phyloP scores from a whole-genome alignment of 768 basidiomycete genomes.

The Suillus cothurnatus region DNA sequence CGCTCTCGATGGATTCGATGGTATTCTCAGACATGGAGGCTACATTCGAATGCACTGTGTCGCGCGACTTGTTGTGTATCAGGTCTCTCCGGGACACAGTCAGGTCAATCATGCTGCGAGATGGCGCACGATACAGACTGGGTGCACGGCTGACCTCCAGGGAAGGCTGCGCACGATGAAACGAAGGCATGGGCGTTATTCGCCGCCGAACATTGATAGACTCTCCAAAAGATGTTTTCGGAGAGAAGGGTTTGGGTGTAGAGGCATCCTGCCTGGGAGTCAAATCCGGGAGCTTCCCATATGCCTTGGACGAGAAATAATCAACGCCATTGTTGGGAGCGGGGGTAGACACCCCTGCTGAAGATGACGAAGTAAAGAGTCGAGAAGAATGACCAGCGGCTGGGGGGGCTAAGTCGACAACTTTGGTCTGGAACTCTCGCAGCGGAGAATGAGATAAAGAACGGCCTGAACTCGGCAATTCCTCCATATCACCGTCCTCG shows the following conservation, averaged over 20 bases:
- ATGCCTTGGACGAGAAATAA: conserved; percentile 12
- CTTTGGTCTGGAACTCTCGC: conserved; percentile 16
- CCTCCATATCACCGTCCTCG: conserved; percentile 33
- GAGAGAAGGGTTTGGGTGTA: conserved; percentile 21
- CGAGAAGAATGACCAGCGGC: conserved; percentile 10
- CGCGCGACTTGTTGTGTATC: conserved; percentile 19
- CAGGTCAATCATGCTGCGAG: conserved; percentile 67
- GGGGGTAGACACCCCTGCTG: not conserved
- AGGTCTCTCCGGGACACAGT: conserved; percentile 30
- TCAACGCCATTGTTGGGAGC: conserved; percentile 7
- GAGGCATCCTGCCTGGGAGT: conserved; percentile 15
- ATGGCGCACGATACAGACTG: conserved; percentile 58
- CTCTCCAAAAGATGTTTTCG: conserved; percentile 15
- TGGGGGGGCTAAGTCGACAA: conserved; percentile 4
- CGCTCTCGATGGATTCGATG: conserved; percentile 22
- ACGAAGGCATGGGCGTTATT: conserved; percentile 10
- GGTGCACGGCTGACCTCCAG: conserved; percentile 31
- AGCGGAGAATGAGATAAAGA: conserved; percentile 11
- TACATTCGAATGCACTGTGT: conserved; percentile 14
- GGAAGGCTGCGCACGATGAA: conserved; percentile 11
- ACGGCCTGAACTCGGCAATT: conserved; percentile 23
- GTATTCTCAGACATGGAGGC: conserved; percentile 18
- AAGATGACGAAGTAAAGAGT: conserved; percentile 5
- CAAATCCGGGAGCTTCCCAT: conserved; percentile 10
- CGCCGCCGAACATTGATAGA: conserved; percentile 4